Percentiles rank a stretch among this genome's conserved stretches.
Conservation (phyloP, 2,329 filamentous ascomycete genomes). For the Botrytis medusae region DNA sequence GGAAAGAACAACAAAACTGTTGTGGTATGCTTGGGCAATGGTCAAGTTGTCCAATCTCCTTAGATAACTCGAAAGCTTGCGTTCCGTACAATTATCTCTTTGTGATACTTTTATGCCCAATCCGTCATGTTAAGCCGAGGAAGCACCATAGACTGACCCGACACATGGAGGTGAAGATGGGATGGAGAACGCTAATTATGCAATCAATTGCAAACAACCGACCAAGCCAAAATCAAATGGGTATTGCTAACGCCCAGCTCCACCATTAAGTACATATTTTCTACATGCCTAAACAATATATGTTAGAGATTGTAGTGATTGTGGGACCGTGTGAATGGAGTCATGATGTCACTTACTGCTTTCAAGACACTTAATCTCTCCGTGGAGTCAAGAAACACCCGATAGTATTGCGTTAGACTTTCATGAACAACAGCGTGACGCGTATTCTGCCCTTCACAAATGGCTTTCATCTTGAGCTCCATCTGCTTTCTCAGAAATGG, state of each 20-base stretch:
- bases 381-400: conserved; percentile 79
- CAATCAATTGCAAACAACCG: conserved; percentile 1
- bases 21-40: background rate
- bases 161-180: conserved; percentile 6
- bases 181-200: background rate
- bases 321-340: conserved; percentile 10
- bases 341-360: conserved; percentile 49
- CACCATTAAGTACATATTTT: conserved; percentile 36
- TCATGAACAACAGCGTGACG: conserved; percentile 74
- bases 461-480: conserved; percentile 95
- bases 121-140: conserved; percentile 11
- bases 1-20: background rate
- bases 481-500: conserved; percentile 97
- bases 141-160: conserved; percentile 4
- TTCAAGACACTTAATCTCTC: conserved; percentile 69
- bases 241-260: conserved; percentile 28
- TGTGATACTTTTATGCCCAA: background rate
- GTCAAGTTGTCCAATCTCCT: background rate
- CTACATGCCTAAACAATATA: conserved; percentile 34
- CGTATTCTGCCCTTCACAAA: conserved; percentile 82
- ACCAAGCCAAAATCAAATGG: conserved; percentile 10
- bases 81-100: background rate
- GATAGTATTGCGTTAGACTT: conserved; percentile 82
- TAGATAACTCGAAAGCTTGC: conserved; percentile 4
- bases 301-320: conserved; percentile 20